Base-by-base conservation (phyloP, 106 monocot genomes). In the Iris macrosiphon region DNA sequence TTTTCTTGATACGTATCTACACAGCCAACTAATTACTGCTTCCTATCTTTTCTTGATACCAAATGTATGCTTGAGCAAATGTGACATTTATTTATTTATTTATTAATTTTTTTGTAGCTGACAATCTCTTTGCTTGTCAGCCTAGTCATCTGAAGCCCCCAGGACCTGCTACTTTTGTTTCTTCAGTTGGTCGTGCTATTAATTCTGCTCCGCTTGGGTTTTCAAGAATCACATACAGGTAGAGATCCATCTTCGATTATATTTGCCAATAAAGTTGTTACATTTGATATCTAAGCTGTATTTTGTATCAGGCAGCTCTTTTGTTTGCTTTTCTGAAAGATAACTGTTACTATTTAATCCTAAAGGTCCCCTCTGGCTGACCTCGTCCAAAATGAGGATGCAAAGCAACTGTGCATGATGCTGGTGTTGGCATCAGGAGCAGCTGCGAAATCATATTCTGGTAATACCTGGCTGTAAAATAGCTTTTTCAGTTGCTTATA, bases 361-460 rank as follows among this genome's bases (percentile, higher is more conserved):
- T 82, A 32, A 52, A 96, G 95, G 58, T 74, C 95, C 49, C 78
- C 86, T 74, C 57, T 96, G 64, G 82, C 95, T 26, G 95, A 89
- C 41, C 59, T 77, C 35, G 71, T 96, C 32, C 95, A 89, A 57
- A 59, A 67, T 24, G 85, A 89, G 17, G 89, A 89, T 70, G 73
- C 89, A 31, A 96, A 85, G 77, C 85, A 89, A 62, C 85, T 96
- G 17, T 96, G 95, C 68, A 82, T 74, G 55, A 61, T 82, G 54
- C 75, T 89, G 74, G 85, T 89, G 28, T 66, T 80, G 14, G 69
- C 82, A 31, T 79, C 95, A 77, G 74, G 86, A 78, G 66, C 81
- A 62, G 69, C 67, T 68, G 79, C 75, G 32, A 86, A 75, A 59
- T 57, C 46, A 60, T 45, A 70, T 58, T 33, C 84, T 45, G 74